Evolutionary conservation across 2,329 filamentous ascomycete genomes (phyloP).

Genomic region (Cercospora sp.): DNA sequence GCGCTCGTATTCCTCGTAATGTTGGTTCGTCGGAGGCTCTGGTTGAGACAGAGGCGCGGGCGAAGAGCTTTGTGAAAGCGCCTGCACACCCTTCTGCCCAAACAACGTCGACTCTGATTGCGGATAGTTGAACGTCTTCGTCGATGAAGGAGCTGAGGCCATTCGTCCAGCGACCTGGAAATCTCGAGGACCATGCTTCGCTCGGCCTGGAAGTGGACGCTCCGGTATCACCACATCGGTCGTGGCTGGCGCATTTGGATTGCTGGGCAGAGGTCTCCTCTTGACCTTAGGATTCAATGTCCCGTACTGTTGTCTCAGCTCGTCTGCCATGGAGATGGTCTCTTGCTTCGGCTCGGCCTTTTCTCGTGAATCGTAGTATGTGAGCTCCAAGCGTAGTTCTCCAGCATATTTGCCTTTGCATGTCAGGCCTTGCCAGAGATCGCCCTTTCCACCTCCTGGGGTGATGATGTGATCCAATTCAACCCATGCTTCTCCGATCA

Average conservation of each 20-base stretch:
- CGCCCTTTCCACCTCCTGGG: slow-evolving; percentile 85
- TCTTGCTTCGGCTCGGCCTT: slow-evolving; percentile 65
- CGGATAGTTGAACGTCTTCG: slow-evolving; percentile 28
- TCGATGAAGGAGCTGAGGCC: slow-evolving; percentile 29
- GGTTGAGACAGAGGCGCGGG: slow-evolving; percentile 12
- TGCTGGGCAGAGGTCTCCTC: slow-evolving; percentile 77
- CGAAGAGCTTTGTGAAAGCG: background rate
- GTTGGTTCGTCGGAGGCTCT: slow-evolving; percentile 8
- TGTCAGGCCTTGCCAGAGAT: slow-evolving; percentile 84
- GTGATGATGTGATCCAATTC: slow-evolving; percentile 78
- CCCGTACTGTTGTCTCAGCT: slow-evolving; percentile 30
- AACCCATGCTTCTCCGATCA: slow-evolving; percentile 93
- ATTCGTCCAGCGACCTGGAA: slow-evolving; percentile 29
- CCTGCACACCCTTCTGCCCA: slow-evolving; percentile 22
- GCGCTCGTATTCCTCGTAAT: slow-evolving; percentile 26
- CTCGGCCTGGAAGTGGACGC: slow-evolving; percentile 30
- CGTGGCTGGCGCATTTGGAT: slow-evolving; percentile 57
- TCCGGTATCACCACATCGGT: slow-evolving; percentile 33
- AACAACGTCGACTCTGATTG: slow-evolving; percentile 27
- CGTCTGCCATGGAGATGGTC: slow-evolving; percentile 39
- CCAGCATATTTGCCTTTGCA: slow-evolving; percentile 95
- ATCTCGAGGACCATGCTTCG: slow-evolving; percentile 39
- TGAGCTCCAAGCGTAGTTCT: slow-evolving; percentile 91
- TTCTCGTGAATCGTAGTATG: slow-evolving; percentile 87
- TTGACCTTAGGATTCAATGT: slow-evolving; percentile 56